Percentiles rank a stretch among this genome's conserved stretches.
phyloP scores from a whole-genome alignment of 2,329 filamentous ascomycete species.

The Nigrograna mackinnonii region DNA sequence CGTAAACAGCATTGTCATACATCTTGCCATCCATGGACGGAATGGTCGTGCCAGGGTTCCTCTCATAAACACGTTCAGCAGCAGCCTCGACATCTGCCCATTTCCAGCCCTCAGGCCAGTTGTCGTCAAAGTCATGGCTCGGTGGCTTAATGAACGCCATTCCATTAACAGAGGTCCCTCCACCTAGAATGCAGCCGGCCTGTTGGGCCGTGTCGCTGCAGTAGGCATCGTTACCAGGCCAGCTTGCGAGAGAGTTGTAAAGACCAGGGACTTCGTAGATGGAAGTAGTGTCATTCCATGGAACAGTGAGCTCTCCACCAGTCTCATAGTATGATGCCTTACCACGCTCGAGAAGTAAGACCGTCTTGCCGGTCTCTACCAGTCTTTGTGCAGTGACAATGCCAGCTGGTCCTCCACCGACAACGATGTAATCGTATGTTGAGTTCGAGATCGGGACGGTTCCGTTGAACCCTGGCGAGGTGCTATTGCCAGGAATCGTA shows the following conservation, averaged over 20 bases:
- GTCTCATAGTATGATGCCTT: slow-evolving; percentile 36
- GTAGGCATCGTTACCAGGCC: slow-evolving; percentile 29
- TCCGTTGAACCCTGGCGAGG: slow-evolving; percentile 31
- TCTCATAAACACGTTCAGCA: slow-evolving; percentile 66
- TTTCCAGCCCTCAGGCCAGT: slow-evolving; percentile 74
- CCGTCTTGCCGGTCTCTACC: slow-evolving; percentile 65
- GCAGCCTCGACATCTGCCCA: slow-evolving; percentile 62
- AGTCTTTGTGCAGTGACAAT: slow-evolving; percentile 63
- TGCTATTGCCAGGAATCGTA: slow-evolving; percentile 22
- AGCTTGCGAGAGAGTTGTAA: slow-evolving; percentile 32
- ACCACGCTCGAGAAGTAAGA: slow-evolving; percentile 58
- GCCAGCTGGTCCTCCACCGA: slow-evolving; percentile 64
- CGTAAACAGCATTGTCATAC: slow-evolving; percentile 67
- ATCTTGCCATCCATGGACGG: slow-evolving; percentile 67
- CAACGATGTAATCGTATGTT: slow-evolving; percentile 63
- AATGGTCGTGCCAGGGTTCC: slow-evolving; percentile 69
- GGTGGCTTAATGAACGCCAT: slow-evolving; percentile 40
- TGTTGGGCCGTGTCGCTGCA: slow-evolving; percentile 72
- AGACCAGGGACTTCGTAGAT: slow-evolving; percentile 43
- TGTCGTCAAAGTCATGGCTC: slow-evolving; percentile 67
- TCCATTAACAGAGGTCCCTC: slow-evolving; percentile 66
- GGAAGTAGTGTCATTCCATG: slow-evolving; percentile 39
- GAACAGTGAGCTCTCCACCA: slow-evolving; percentile 28
- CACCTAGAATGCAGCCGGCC: slow-evolving; percentile 71
- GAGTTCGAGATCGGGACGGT: slow-evolving; percentile 46